phyloP scores from a whole-genome alignment of 768 basidiomycete genomes.

The Termitomyces sp. region DNA sequence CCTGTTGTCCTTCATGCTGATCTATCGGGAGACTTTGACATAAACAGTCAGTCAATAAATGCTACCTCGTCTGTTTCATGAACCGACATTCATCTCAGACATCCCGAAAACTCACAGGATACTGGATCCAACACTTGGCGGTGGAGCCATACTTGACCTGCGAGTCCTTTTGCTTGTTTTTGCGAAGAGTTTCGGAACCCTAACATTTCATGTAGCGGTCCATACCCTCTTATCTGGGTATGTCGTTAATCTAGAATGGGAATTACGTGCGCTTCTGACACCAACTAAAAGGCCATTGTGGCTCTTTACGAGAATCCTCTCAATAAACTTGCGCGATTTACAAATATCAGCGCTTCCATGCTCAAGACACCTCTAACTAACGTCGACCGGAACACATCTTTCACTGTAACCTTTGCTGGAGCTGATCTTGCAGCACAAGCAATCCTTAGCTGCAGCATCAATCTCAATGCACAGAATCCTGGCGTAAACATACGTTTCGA shows the following conservation, averaged over 20 bases:
- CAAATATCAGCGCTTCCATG: conserved; percentile 62
- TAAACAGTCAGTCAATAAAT: conserved; percentile 46
- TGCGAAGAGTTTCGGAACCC: not conserved
- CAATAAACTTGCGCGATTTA: conserved; percentile 58
- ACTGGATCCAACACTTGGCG: conserved; percentile 73
- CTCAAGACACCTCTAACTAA: conserved; percentile 72
- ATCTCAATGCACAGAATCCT: conserved; percentile 35
- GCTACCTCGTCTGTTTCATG: not conserved
- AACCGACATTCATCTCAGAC: conserved; percentile 30
- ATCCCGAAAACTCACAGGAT: conserved; percentile 69
- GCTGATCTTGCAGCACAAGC: conserved; percentile 67
- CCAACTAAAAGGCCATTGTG: conserved; percentile 54
- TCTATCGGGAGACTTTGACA: conserved; percentile 63
- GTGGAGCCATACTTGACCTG: conserved; percentile 83
- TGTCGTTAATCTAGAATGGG: conserved; percentile 9
- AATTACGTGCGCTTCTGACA: not conserved
- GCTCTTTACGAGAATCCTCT: conserved; percentile 72
- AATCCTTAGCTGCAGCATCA: conserved; percentile 65
- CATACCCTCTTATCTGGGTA: conserved; percentile 81
- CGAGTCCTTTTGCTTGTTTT: conserved; percentile 26
- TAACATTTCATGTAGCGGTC: conserved; percentile 45
- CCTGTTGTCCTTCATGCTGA: conserved; percentile 72
- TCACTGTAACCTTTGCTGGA: conserved; percentile 62
- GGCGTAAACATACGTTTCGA: conserved; percentile 72
- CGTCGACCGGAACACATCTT: conserved; percentile 75